phyloP scores from a whole-genome alignment of 2,329 filamentous ascomycete genomes.

The Samsoniella hepiali region DNA sequence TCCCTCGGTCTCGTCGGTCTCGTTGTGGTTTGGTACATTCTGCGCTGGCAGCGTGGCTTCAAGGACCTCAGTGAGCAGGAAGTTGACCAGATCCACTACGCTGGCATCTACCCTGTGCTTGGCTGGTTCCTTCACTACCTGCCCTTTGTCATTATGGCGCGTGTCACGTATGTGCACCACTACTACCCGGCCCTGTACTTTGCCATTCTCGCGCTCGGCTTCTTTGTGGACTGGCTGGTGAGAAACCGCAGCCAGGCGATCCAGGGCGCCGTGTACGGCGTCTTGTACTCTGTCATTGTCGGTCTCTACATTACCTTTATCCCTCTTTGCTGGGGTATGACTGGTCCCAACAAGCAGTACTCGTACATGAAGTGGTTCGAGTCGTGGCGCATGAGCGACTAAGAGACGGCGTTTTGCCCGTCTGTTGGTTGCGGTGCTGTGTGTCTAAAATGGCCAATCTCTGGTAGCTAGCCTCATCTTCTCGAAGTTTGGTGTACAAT shows the following conservation, averaged over 20 bases:
- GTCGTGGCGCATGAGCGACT: conserved; percentile 77
- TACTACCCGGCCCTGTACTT: conserved; percentile 99
- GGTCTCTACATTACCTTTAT: conserved; percentile 87
- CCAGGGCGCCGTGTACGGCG: conserved; percentile 66
- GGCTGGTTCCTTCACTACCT: conserved; percentile 97
- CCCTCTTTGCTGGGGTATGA: conserved; percentile 95
- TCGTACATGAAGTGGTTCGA: conserved; percentile 91
- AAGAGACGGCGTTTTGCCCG: conserved; percentile 19
- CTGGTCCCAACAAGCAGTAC: conserved; percentile 78
- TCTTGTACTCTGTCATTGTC: conserved; percentile 71
- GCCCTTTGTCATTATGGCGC: conserved; percentile 94
- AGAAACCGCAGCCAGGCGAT: conserved; percentile 61
- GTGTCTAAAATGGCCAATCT: background rate
- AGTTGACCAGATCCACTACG: conserved; percentile 92
- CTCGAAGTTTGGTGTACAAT: conserved; percentile 4
- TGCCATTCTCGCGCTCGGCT: conserved; percentile 84
- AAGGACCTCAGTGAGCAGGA: conserved; percentile 74
- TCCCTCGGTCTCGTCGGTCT: conserved; percentile 70
- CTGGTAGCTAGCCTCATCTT: background rate
- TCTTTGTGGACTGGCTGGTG: conserved; percentile 81
- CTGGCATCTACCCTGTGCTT: conserved; percentile 83
- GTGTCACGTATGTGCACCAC: conserved; percentile 98
- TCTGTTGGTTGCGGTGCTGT: too few species aligned
- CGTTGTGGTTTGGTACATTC: conserved; percentile 76
- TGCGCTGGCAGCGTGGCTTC: conserved; percentile 96